phyloP scores from a whole-genome alignment of 2,329 filamentous ascomycete species.

The Macrophomina pseudophaseolina region DNA sequence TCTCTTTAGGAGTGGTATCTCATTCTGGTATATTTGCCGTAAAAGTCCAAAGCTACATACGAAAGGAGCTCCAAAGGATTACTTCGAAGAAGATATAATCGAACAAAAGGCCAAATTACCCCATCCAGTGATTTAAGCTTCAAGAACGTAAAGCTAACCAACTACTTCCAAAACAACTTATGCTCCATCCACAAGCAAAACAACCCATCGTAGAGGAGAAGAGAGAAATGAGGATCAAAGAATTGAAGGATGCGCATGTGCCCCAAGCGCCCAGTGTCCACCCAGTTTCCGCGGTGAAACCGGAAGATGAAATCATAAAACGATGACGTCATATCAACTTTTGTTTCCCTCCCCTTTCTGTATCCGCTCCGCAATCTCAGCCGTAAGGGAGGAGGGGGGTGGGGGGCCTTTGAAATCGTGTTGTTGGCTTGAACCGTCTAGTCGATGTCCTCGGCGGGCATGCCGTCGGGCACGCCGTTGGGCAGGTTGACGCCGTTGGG shows the following conservation, averaged over 20 bases:
- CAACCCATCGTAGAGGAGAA: neutral
- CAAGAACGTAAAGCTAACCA: neutral
- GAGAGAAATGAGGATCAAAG: neutral
- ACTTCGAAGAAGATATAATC: no score
- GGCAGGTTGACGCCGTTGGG: conserved; percentile 36
- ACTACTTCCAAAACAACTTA: neutral
- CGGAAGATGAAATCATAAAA: neutral
- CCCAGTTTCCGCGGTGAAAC: neutral
- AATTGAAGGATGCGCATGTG: neutral
- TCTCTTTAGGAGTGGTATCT: neutral
- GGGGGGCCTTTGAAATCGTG: neutral
- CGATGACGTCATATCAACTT: conserved; percentile 5
- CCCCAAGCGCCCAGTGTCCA: neutral
- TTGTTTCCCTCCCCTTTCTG: neutral
- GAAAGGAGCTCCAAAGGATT: neutral
- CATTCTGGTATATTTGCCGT: neutral
- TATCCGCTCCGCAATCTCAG: neutral
- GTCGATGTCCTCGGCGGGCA: conserved; percentile 35
- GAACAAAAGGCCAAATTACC: neutral
- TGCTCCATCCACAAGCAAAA: neutral
- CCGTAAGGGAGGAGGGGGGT: neutral
- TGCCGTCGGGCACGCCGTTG: conserved; percentile 38
- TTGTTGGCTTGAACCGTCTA: neutral
- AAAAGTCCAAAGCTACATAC: neutral
- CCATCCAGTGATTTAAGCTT: neutral